Conservation (phyloP, 2,329 filamentous ascomycete species). For the Calonectria multiphialidica region DNA sequence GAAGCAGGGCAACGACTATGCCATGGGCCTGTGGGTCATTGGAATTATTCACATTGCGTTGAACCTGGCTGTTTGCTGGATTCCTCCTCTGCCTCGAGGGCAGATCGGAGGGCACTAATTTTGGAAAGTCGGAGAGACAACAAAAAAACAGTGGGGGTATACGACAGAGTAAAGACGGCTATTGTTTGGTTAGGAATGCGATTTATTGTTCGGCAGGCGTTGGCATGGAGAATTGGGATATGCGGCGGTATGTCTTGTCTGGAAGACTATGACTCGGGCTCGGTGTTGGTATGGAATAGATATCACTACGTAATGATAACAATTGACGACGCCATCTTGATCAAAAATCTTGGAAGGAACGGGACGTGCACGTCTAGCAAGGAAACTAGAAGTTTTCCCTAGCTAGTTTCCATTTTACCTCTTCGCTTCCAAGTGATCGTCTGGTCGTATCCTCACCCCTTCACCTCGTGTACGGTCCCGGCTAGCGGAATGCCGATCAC, state of each 20-base stretch:
- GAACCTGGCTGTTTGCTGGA: conserved; percentile 72
- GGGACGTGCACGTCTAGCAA: not conserved
- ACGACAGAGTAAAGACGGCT: not conserved
- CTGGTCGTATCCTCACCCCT: not conserved
- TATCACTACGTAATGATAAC: not conserved
- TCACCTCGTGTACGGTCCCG: not conserved
- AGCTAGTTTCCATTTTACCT: not conserved
- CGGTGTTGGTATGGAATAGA: not conserved
- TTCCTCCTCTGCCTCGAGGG: conserved; percentile 66
- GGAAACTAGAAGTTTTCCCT: not conserved
- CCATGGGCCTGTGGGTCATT: conserved; percentile 82
- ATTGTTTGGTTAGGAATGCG: conserved; percentile 5
- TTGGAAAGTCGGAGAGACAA: not conserved
- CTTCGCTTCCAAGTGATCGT: conserved; percentile 1
- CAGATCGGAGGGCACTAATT: conserved; percentile 47
- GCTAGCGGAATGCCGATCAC: not conserved
- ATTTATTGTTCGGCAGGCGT: conserved; percentile 14
- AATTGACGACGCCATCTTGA: not conserved
- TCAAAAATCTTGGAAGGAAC: not conserved
- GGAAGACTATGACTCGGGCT: not conserved
- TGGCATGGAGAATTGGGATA: not conserved
- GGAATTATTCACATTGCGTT: conserved; percentile 80
- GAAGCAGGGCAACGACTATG: conserved; percentile 73
- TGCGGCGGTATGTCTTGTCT: not conserved
- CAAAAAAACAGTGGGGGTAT: not conserved